Evolutionary conservation across 2,329 filamentous ascomycete species (phyloP).

Genomic region (Torrubiellomyces zombiae): DNA sequence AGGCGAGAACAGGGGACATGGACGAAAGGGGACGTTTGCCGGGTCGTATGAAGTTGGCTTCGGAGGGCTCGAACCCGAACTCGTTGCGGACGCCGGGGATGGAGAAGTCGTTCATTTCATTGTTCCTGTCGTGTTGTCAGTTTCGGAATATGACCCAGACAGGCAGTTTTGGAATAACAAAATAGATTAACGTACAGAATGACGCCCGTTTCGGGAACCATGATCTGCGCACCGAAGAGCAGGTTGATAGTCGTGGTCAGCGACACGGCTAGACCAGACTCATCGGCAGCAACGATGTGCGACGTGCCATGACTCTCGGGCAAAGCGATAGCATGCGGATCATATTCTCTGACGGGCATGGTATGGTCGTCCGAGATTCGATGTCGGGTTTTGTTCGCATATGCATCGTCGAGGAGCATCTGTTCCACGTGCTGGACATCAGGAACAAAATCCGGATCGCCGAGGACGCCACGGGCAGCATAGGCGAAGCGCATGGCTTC

Average conservation of each 20-base stretch:
- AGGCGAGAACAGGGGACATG: conserved; percentile 63
- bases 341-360: conserved; percentile 56
- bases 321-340: conserved; percentile 48
- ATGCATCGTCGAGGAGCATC: conserved; percentile 45
- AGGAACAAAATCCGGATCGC: conserved; percentile 61
- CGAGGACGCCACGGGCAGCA: conserved; percentile 58
- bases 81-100: conserved; percentile 63
- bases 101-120: conserved; percentile 67
- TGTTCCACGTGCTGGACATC: conserved; percentile 48
- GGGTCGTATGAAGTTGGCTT: conserved; percentile 65
- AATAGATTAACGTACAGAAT: conserved; percentile 41
- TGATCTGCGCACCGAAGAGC: conserved; percentile 62
- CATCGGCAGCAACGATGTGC: conserved; percentile 57
- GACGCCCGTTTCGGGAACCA: conserved; percentile 69
- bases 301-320: conserved; percentile 58
- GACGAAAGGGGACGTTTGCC: conserved; percentile 72
- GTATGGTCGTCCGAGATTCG: conserved; percentile 60
- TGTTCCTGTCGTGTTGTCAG: conserved; percentile 25
- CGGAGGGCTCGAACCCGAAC: conserved; percentile 70
- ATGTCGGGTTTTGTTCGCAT: conserved; percentile 39
- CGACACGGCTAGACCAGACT: conserved; percentile 57
- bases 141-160: no score
- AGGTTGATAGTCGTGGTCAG: conserved; percentile 81
- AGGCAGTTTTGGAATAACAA: background rate
- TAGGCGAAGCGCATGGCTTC: conserved; percentile 88